Conservation (phyloP, 257 asterid species). For the Solanum corneliomulleri region DNA sequence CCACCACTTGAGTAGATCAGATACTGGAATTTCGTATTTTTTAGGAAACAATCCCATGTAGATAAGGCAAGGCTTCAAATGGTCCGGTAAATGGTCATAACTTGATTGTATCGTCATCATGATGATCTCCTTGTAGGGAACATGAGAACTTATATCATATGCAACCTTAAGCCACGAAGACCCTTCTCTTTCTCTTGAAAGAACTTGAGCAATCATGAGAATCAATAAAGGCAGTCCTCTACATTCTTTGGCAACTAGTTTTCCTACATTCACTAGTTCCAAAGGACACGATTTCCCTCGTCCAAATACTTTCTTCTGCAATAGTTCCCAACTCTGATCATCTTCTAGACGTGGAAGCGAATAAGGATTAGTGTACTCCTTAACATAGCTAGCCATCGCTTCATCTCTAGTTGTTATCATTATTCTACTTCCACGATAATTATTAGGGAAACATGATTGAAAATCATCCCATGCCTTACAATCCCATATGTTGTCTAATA, state of each 20-base stretch:
- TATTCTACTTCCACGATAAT: neutral
- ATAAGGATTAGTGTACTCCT: fast-evolving
- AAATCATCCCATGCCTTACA: neutral
- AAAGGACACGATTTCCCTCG: neutral
- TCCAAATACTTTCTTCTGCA: neutral
- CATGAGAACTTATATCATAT: neutral
- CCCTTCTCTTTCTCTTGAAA: neutral
- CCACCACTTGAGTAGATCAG: neutral
- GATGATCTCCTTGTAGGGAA: too few relatives aligned
- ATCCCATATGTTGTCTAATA: slow-evolving; percentile 7
- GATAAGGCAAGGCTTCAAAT: neutral
- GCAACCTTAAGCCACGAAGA: neutral
- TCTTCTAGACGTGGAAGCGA: neutral
- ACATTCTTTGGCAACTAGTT: neutral
- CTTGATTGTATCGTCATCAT: too few relatives aligned
- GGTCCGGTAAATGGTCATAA: neutral
- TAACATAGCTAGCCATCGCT: fast-evolving
- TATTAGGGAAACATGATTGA: neutral
- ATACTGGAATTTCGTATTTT: neutral
- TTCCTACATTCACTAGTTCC: neutral
- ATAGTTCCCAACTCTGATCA: neutral
- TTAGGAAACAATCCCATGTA: neutral
- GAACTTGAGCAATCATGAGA: neutral
- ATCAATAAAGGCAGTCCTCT: neutral
- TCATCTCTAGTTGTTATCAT: neutral